Evolutionary conservation across 495 filamentous ascomycete genomes (phyloP), one percentile per base, ranked within the genome.

Genomic region (Alectoria sarmentosa): DNA sequence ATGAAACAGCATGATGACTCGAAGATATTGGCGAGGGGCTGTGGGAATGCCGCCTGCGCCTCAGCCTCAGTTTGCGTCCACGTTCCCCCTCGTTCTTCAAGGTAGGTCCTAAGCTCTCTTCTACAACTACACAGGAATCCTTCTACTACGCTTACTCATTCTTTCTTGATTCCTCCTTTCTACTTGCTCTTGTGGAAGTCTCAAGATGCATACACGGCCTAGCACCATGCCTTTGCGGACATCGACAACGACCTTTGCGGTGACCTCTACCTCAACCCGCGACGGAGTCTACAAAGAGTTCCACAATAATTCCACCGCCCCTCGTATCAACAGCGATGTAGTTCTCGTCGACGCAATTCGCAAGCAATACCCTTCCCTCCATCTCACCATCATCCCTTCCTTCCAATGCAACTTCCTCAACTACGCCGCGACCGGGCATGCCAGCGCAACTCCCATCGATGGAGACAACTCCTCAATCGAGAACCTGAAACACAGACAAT

Each of bases 361-460:
- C 34, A 66, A 66, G 38, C 49, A 62, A 36, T 66, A 69, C 30
- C 67, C 67, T 1, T 30, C 58, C 14, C 64, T 69, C 30, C 64
- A 69, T 56, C 60, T 69, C 21, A 66, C 67, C 44, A 49, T 66
- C 46, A 36, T 15, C 26, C 26, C 60, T 2, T 28, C 48, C 46
- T 60, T 54, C 57, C 59, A 52, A 19, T 67, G 68, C 57, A 42
- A 66, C 54, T 46, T 73, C 61, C 65, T 72, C 30, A 58, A 60
- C 26, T 69, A 57, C 32, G 66, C 66, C 21, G 56, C 42, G 10
- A 46, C 65, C 28, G 67, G 68, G 21, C 61, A 69, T 21, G 68
- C 68, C n/a, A 49, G 19, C 30, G 65, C 39, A 61, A 58, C 52
- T 4, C 34, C 57, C 30, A 41, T 65, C 28, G 66, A 69, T 38